Conservation (phyloP, 495 filamentous ascomycete species). For the Penicillium cinerascens region DNA sequence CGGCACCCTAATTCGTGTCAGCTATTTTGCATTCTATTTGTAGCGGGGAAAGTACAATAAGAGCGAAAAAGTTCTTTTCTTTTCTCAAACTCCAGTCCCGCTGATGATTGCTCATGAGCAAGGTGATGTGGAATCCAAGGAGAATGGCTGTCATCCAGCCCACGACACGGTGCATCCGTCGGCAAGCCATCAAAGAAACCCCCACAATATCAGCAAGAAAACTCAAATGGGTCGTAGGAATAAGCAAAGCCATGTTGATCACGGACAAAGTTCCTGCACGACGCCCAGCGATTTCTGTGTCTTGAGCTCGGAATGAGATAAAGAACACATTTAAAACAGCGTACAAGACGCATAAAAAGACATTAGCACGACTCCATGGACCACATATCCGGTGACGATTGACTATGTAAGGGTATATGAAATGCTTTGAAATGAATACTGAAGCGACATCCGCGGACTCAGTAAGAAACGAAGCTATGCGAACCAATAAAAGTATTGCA, state of each 20-base stretch:
- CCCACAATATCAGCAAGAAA: slow-evolving; percentile 18
- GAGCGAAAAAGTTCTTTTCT: neutral
- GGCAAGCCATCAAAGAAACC: slow-evolving; percentile 17
- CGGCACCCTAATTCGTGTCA: slow-evolving; percentile 13
- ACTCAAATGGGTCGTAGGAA: slow-evolving; percentile 10
- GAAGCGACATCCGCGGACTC: neutral
- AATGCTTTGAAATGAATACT: neutral
- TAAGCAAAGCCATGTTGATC: slow-evolving; percentile 6
- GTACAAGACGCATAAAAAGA: neutral
- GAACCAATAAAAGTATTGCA: no score
- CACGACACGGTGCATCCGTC: slow-evolving; percentile 11
- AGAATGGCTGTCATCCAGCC: slow-evolving; percentile 11
- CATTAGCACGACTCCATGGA: neutral
- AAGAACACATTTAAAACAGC: neutral
- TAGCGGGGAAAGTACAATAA: neutral
- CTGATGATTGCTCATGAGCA: neutral
- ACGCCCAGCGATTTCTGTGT: neutral
- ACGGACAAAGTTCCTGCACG: slow-evolving; percentile 1
- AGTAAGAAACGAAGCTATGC: no score
- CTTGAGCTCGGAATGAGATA: neutral
- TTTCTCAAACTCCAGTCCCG: slow-evolving; percentile 1
- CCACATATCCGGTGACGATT: neutral
- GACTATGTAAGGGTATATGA: neutral
- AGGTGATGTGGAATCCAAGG: neutral
- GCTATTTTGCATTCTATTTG: neutral